Evolutionary conservation across 2,329 filamentous ascomycete species (phyloP).

Genomic region (Paecilomyces formosus): DNA sequence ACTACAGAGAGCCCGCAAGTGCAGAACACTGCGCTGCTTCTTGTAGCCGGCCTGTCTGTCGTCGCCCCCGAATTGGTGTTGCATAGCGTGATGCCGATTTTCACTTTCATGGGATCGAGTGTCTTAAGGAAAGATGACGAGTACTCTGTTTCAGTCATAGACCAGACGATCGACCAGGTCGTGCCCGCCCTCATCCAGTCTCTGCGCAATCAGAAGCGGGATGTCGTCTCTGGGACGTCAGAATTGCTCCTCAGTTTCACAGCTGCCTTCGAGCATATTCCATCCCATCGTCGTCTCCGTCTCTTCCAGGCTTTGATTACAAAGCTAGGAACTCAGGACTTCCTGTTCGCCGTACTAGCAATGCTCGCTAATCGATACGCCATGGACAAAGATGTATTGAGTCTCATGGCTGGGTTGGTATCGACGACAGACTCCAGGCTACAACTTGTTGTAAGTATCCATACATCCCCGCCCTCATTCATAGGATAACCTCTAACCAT

Average conservation of each 20-base stretch:
- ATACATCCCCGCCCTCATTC: too few species aligned
- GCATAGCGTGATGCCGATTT: conserved; percentile 98
- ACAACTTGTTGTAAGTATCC: conserved; percentile 51
- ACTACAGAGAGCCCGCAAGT: conserved; percentile 88
- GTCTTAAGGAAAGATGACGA: conserved; percentile 90
- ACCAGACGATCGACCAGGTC: conserved; percentile 87
- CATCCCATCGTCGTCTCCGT: conserved; percentile 71
- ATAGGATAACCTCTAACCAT: conserved; percentile 9
- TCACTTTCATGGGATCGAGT: conserved; percentile 94
- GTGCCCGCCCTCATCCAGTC: conserved; percentile 86
- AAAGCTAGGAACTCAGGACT: conserved; percentile 78
- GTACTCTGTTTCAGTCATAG: conserved; percentile 92
- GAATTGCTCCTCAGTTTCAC: conserved; percentile 94
- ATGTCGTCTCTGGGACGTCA: conserved; percentile 71
- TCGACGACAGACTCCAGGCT: conserved; percentile 63
- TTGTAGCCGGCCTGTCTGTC: conserved; percentile 79
- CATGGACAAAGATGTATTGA: conserved; percentile 62
- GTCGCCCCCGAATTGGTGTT: conserved; percentile 86
- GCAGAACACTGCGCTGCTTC: conserved; percentile 80
- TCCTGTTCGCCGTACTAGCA: conserved; percentile 76
- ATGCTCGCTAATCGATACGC: conserved; percentile 90
- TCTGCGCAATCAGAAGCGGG: conserved; percentile 68
- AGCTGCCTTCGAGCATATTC: conserved; percentile 93
- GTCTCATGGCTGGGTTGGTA: conserved; percentile 69
- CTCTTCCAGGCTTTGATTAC: conserved; percentile 80